These are phyloP conservation scores for Phytophthora citricola DNA, from an alignment of 352 stramenopile genomes.

Conservation along the genomic window DNA sequence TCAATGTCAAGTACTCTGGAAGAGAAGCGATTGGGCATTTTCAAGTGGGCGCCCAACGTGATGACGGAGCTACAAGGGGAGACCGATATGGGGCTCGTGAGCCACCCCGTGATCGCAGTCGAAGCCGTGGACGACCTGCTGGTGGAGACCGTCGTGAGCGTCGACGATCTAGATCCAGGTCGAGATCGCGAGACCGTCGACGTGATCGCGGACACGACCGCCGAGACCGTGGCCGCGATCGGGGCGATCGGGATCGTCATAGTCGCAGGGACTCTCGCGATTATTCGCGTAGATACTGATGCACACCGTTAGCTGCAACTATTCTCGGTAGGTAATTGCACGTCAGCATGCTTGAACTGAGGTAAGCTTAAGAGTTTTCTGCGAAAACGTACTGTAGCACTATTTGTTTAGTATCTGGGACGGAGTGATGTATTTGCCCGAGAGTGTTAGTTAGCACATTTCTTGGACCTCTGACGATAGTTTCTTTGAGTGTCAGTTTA, in stretches of 20 bases:
- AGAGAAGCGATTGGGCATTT: slow-evolving; percentile 51
- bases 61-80: slow-evolving; percentile 34
- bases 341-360: slow-evolving; percentile 16
- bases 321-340: slow-evolving; percentile 18
- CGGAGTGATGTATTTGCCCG: no score
- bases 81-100: slow-evolving; percentile 46
- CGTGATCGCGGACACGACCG: slow-evolving; percentile 48
- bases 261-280: slow-evolving; percentile 62
- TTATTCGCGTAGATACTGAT: slow-evolving; percentile 47
- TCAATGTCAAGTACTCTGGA: slow-evolving; percentile 90
- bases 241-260: slow-evolving; percentile 48
- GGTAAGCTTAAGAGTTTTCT: slow-evolving; percentile 12
- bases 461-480: no score
- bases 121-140: slow-evolving; percentile 50
- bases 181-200: slow-evolving; percentile 47
- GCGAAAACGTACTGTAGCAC: background rate
- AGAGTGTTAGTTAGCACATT: no score
- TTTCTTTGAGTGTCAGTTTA: no score
- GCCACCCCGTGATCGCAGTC: slow-evolving; percentile 37
- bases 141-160: slow-evolving; percentile 44
- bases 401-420: no score
- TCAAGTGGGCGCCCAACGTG: slow-evolving; percentile 38
- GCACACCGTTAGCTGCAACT: slow-evolving; percentile 6
- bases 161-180: slow-evolving; percentile 30
- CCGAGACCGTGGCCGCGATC: slow-evolving; percentile 48